Percentiles rank a stretch among this genome's conserved stretches.
Evolutionary conservation across 2,329 filamentous ascomycete genomes (phyloP).

Genomic region (Dactylellina sp.): DNA sequence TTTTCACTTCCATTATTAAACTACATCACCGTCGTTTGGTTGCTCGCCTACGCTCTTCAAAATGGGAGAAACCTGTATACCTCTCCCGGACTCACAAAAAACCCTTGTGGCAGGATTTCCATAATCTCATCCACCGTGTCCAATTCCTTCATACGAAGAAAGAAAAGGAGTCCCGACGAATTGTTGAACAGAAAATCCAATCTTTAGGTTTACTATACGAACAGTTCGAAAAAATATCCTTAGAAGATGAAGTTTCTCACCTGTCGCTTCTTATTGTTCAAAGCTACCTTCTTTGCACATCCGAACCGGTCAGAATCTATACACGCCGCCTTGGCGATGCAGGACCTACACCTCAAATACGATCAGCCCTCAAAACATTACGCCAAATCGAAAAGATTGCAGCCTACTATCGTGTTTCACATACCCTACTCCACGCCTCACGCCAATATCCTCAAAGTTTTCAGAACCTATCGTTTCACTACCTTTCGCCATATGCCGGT

Average conservation of each 20-base stretch:
- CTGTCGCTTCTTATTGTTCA: constrained; percentile 11
- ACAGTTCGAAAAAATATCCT: constrained; percentile 6
- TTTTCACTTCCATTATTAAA: constrained; percentile 14
- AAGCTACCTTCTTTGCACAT: constrained; percentile 23
- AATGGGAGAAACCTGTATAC: constrained; percentile 39
- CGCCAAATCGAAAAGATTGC: constrained; percentile 43
- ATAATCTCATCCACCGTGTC: constrained; percentile 35
- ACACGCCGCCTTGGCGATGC: constrained; percentile 15
- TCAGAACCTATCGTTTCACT: constrained; percentile 21
- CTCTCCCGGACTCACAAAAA: constrained; percentile 44
- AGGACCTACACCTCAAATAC: constrained; percentile 33
- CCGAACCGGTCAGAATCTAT: constrained; percentile 5
- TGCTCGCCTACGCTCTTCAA: constrained; percentile 33
- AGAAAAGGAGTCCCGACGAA: constrained; percentile 10
- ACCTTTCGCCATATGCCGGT: constrained; percentile 16
- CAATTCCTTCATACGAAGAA: constrained; percentile 43
- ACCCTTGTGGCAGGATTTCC: constrained; percentile 35
- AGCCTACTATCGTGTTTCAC: constrained; percentile 25
- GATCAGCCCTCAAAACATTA: constrained; percentile 33
- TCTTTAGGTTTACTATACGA: constrained; percentile 20
- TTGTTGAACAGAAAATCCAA: constrained; percentile 13
- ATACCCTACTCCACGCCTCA: constrained; percentile 10
- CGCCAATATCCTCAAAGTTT: constrained; percentile 7
- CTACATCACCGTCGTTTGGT: constrained; percentile 28
- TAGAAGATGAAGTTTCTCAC: not conserved